Conservation (phyloP, 129 eudicot species). For the Deinandra increscens region DNA sequence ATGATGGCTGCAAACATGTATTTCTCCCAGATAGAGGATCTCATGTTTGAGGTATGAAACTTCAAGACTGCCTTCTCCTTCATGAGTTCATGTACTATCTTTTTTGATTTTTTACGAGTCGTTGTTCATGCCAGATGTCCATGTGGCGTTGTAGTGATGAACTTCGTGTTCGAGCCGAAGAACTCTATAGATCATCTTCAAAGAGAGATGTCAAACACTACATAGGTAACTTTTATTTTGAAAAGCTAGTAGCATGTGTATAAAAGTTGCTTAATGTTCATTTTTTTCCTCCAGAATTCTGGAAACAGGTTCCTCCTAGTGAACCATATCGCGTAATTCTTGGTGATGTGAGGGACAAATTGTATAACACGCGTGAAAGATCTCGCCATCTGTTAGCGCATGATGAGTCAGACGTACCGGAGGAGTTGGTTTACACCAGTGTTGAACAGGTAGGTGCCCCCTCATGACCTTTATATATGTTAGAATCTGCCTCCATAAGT, state of each 20-base stretch:
- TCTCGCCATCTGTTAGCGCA: slow-evolving; percentile 82
- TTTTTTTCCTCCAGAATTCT: slow-evolving; percentile 62
- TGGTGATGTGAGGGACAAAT: slow-evolving; percentile 94
- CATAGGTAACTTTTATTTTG: slow-evolving; percentile 51
- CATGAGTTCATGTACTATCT: not conserved
- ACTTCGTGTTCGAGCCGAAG: slow-evolving; percentile 84
- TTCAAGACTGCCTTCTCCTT: not conserved
- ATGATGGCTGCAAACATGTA: slow-evolving; percentile 99
- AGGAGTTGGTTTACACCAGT: slow-evolving; percentile 72
- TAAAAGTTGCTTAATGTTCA: not conserved
- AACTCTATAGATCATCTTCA: slow-evolving; percentile 57
- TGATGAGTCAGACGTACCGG: slow-evolving; percentile 79
- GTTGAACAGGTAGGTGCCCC: slow-evolving; percentile 61
- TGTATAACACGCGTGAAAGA: slow-evolving; percentile 92
- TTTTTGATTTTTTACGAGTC: not conserved
- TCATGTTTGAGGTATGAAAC: slow-evolving; percentile 87
- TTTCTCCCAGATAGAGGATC: slow-evolving; percentile 93
- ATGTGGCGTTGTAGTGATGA: slow-evolving; percentile 99
- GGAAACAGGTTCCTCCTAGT: slow-evolving; percentile 86
- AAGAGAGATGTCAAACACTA: slow-evolving; percentile 94
- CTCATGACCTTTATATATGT: not conserved
- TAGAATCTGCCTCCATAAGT: no score
- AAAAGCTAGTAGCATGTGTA: not conserved
- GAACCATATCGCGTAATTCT: slow-evolving; percentile 97
- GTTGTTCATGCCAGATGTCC: slow-evolving; percentile 56